Percentiles rank a stretch among this genome's conserved stretches.
Evolutionary conservation across 2,329 filamentous ascomycete genomes (phyloP).

Genomic region (Monosporascus ibericus): DNA sequence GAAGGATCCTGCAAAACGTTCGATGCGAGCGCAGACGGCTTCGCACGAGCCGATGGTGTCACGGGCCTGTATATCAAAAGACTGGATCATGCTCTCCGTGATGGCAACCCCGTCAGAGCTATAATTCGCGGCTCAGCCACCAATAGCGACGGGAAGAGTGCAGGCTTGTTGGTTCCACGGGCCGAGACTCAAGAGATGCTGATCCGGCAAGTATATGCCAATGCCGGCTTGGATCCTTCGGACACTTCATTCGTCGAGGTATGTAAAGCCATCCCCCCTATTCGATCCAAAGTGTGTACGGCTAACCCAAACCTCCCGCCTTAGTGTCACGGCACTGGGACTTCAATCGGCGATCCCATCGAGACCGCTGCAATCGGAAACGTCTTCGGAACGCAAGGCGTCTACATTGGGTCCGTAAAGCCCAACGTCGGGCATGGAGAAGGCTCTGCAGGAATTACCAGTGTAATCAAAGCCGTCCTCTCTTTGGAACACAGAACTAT

Average conservation of each 20-base stretch:
- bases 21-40: conserved; percentile 36
- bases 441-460: conserved; percentile 20
- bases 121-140: conserved; percentile 25
- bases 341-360: conserved; percentile 26
- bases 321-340: conserved; percentile 30
- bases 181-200: conserved; percentile 20
- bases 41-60: conserved; percentile 38
- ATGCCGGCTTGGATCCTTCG: conserved; percentile 9
- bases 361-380: conserved; percentile 24
- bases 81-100: conserved; percentile 29
- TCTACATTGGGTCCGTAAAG: conserved; percentile 17
- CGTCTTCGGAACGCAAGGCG: conserved; percentile 14
- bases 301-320: background rate
- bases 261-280: conserved; percentile 1
- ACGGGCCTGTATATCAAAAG: conserved; percentile 35
- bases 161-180: conserved; percentile 34
- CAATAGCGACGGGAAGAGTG: conserved; percentile 33
- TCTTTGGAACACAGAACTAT: conserved; percentile 21
- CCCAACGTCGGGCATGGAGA: conserved; percentile 22
- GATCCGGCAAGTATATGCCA: conserved; percentile 23
- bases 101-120: conserved; percentile 16
- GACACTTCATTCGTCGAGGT: conserved; percentile 20
- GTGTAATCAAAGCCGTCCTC: conserved; percentile 24
- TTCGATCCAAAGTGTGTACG: background rate
- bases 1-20: conserved; percentile 23